Percentiles rank a stretch among this genome's conserved stretches.
Evolutionary conservation across 352 stramenopile genomes (phyloP).

Genomic region (Globisporangium sylvaticum): DNA sequence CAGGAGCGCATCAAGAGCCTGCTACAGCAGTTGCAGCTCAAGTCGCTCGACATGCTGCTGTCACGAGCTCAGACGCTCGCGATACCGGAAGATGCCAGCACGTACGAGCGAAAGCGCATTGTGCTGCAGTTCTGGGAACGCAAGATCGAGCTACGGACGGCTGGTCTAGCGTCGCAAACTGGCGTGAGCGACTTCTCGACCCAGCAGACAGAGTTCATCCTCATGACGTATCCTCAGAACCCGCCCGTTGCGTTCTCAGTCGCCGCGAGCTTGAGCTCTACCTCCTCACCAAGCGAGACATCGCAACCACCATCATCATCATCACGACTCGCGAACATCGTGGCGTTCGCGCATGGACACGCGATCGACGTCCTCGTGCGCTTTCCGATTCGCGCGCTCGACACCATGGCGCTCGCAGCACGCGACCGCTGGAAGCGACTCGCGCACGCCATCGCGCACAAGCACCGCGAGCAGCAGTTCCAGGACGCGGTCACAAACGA

Average conservation of each 20-base stretch:
- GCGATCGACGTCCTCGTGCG: constrained; percentile 41
- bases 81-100: constrained; percentile 1
- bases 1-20: constrained; percentile 24
- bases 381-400: constrained; percentile 28
- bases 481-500: constrained; percentile 44
- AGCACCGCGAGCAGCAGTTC: constrained; percentile 28
- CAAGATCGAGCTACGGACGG: constrained; percentile 32
- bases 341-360: constrained; percentile 37
- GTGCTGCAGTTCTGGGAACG: constrained; percentile 42
- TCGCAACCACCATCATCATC: not conserved
- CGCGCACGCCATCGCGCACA: constrained; percentile 27
- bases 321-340: constrained; percentile 13
- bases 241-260: constrained; percentile 25
- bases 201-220: constrained; percentile 59
- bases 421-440: constrained; percentile 28
- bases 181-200: constrained; percentile 43
- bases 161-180: constrained; percentile 33
- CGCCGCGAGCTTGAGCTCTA: not conserved
- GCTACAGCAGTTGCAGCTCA: constrained; percentile 28
- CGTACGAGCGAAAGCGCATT: constrained; percentile 35
- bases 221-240: constrained; percentile 24
- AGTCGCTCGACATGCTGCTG: constrained; percentile 42
- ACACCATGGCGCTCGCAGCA: constrained; percentile 15
- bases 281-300: not conserved
- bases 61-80: constrained; percentile 25